Conservation (phyloP, 345 rosid genomes). For the Rhodamnia argentea region DNA sequence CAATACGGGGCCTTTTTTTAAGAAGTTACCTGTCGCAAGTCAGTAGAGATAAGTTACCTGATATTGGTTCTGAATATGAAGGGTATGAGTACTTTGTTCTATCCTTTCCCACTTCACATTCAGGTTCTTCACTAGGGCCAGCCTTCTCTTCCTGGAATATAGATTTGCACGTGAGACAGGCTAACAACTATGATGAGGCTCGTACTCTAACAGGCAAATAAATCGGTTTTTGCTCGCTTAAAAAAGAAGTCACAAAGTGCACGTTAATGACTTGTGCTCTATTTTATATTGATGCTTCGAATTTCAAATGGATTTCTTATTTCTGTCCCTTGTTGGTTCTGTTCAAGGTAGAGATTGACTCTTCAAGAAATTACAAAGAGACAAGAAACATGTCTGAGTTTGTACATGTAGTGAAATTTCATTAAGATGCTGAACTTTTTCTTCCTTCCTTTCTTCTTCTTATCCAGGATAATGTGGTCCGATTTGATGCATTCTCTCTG, state of each 20-base stretch:
- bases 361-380: neutral
- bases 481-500: neutral
- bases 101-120: neutral
- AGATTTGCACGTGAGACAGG: neutral
- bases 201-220: neutral
- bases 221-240: neutral
- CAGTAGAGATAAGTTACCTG: conserved; percentile 80
- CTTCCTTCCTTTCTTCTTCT: neutral
- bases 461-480: neutral
- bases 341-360: neutral
- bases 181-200: neutral
- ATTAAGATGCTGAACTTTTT: neutral
- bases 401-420: neutral
- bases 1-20: conserved; percentile 76
- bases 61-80: conserved; percentile 71
- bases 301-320: too few species aligned
- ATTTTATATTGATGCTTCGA: neutral
- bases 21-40: conserved; percentile 92
- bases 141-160: neutral
- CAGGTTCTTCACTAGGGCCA: neutral
- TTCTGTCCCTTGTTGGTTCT: neutral
- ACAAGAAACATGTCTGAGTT: neutral
- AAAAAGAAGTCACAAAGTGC: neutral
- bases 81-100: conserved; percentile 34
- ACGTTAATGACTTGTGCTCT: neutral